Evolutionary conservation across 352 stramenopile species (phyloP).

Genomic region (Albugo candida): DNA sequence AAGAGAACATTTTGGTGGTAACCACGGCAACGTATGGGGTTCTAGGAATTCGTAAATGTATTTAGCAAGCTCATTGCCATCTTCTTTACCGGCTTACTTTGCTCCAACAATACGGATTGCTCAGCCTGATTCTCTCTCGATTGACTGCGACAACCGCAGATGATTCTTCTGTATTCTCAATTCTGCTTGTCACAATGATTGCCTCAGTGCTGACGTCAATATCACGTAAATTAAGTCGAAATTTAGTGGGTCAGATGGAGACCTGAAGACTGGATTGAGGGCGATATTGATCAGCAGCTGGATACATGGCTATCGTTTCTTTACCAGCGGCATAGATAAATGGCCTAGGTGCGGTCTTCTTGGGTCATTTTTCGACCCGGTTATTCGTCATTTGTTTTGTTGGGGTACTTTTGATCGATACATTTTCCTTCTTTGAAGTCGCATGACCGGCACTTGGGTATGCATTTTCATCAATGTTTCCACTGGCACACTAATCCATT

Average conservation of each 20-base stretch:
- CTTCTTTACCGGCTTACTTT: neutral
- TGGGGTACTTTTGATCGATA: no score
- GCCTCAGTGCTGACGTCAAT: conserved; percentile 16
- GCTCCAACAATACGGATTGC: no score
- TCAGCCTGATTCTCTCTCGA: no score
- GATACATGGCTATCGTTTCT: conserved; percentile 5
- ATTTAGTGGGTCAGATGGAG: neutral
- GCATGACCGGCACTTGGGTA: no score
- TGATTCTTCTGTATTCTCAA: conserved; percentile 59
- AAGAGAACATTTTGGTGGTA: conserved; percentile 66
- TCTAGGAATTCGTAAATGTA: conserved; percentile 64
- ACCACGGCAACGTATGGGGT: conserved; percentile 69
- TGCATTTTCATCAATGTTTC: no score
- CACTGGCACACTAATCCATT: no score
- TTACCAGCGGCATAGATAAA: conserved; percentile 61
- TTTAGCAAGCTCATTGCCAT: conserved; percentile 28
- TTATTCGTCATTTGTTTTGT: no score
- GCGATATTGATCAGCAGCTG: no score
- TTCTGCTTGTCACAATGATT: conserved; percentile 58
- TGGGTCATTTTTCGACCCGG: no score
- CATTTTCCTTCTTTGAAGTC: no score
- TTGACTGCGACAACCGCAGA: conserved; percentile 1
- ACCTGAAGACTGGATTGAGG: neutral
- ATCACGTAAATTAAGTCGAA: neutral
- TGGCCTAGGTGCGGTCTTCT: conserved; percentile 5